Evolutionary conservation across 768 basidiomycete genomes (phyloP).

Genomic region (Mycena pura): DNA sequence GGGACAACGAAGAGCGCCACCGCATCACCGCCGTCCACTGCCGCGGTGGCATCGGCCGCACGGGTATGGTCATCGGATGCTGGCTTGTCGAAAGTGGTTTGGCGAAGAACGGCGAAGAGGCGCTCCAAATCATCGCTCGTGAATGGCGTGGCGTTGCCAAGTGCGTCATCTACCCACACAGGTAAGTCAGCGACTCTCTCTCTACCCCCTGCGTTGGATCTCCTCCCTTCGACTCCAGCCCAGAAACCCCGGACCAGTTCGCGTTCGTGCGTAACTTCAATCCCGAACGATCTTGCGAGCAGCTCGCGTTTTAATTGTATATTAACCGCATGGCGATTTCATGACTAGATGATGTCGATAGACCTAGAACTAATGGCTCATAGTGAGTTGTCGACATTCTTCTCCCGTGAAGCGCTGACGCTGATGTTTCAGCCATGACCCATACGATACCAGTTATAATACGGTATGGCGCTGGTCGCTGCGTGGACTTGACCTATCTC

Average conservation of each 20-base stretch:
- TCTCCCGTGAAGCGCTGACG: not conserved
- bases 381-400: conserved; percentile 17
- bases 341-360: conserved; percentile 9
- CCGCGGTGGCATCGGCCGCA: conserved; percentile 78
- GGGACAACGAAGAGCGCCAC: conserved; percentile 64
- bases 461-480: conserved; percentile 16
- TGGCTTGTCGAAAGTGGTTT: conserved; percentile 59
- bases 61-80: conserved; percentile 58
- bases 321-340: conserved; percentile 4
- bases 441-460: conserved; percentile 22
- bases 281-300: conserved; percentile 26
- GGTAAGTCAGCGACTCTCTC: too few relatives aligned
- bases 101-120: conserved; percentile 33
- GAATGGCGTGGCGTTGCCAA: conserved; percentile 83
- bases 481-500: conserved; percentile 9
- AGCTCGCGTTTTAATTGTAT: conserved; percentile 16
- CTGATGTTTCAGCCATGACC: conserved; percentile 16
- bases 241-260: conserved; percentile 81
- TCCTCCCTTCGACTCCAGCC: too few relatives aligned
- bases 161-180: conserved; percentile 74
- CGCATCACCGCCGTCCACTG: conserved; percentile 79
- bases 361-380: conserved; percentile 12
- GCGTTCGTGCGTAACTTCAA: conserved; percentile 74
- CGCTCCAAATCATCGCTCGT: conserved; percentile 25
- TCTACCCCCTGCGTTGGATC: too few relatives aligned